A percentile compares a stretch with the other conserved stretches of the same genome.
Conservation (phyloP, 441 rosid genomes). For the Isatis lusitanica region DNA sequence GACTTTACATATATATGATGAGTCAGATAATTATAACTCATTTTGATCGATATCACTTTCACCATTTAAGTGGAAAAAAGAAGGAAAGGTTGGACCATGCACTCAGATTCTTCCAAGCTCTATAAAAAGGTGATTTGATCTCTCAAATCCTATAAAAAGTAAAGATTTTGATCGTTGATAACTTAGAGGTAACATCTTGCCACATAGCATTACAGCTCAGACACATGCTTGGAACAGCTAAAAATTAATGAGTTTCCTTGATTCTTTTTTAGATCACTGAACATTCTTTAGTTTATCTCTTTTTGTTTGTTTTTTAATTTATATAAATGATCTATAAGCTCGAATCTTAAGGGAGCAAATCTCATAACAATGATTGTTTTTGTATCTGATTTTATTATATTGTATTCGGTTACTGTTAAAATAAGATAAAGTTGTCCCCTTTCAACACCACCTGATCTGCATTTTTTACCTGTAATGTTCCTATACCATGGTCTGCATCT, state of each 20-base stretch:
- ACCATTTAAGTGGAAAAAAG: not conserved
- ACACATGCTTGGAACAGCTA: conserved; percentile 33
- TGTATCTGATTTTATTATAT: conserved; percentile 20
- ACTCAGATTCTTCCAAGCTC: not conserved
- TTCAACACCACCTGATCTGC: conserved; percentile 35
- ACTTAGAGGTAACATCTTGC: conserved; percentile 16
- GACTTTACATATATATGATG: not conserved
- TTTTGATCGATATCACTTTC: not conserved
- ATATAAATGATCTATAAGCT: conserved; percentile 22
- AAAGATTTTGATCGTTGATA: conserved; percentile 10
- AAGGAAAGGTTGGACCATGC: conserved; percentile 9
- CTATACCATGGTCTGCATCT: conserved; percentile 20
- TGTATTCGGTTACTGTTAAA: not conserved
- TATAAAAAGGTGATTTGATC: not conserved
- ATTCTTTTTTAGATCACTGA: not conserved
- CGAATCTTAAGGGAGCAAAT: conserved; percentile 35
- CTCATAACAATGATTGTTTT: conserved; percentile 30
- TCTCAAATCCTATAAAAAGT: not conserved
- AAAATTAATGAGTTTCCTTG: not conserved
- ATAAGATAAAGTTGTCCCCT: conserved; percentile 35
- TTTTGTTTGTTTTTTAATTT: not conserved
- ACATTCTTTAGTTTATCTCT: conserved; percentile 7
- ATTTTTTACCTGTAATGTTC: conserved; percentile 35
- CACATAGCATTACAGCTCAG: conserved; percentile 31
- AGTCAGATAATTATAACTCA: not conserved